Base-by-base conservation (phyloP, 768 basidiomycete species). In the Cantharellus anzutake region DNA sequence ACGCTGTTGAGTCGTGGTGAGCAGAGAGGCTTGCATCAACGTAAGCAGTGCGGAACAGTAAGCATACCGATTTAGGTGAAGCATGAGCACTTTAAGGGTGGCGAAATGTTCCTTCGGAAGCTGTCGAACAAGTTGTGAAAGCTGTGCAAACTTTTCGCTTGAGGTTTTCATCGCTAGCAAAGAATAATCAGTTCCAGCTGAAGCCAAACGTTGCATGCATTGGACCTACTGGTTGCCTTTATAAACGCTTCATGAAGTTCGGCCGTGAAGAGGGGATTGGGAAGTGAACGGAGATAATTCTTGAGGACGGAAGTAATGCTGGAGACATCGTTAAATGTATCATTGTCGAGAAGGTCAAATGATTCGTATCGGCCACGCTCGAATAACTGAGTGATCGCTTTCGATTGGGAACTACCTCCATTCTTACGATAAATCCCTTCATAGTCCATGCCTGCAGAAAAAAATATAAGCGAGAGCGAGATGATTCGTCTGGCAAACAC, bases 401-500 rank as follows among this genome's bases (percentile, higher is more conserved):
- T 94, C 41, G 89, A 86, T 66, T 93, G 93, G 2, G 86, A 79
- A 38, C 86, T 82, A 2, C 96, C 96, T 39, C 96, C 96, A 0
- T 84, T 90, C 73, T 99, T 99, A 63, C 96, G 89, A 70, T 99
- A 99, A 63, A 99, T 90, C 5, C 96, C 96, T 70, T 99, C 96
- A 67, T 92, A 92, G 61, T 96, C 90, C 72, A 97, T 77, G 3
- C 87, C 93, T 88, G 57, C 57, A 37, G 35, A 4, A 42, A 41
- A 5, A 40, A 11, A 41, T 5, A 40, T 16, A 52, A 39, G n/a
- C 42, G 44, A 50, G 41, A 7, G 50, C 3, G 20, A 20, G 39
- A 39, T 38, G 37, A 7, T 4, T 63, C 39, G 66, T 14, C 39
- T 42, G 65, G 55, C 40, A 59, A 14, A 51, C 84, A 59, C 64